Evolutionary conservation across 2,329 filamentous ascomycete species (phyloP).

Genomic region (Apiospora kogelbergensis): DNA sequence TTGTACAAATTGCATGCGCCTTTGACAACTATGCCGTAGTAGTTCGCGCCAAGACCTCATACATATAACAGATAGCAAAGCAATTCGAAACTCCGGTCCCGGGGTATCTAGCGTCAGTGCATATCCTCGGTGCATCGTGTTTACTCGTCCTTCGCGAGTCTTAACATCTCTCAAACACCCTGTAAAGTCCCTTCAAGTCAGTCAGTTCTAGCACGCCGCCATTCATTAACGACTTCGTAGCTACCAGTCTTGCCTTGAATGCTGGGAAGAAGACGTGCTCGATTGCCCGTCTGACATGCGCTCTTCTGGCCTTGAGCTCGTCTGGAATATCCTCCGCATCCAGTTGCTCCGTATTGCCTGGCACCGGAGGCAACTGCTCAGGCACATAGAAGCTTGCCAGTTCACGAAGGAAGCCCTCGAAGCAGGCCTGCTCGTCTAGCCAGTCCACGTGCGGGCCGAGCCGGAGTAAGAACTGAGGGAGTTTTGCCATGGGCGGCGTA

Average conservation of each 20-base stretch:
- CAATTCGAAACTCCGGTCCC: conserved; percentile 5
- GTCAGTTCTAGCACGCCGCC: conserved; percentile 81
- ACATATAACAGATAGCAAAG: neutral
- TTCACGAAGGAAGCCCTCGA: conserved; percentile 81
- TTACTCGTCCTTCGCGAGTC: neutral
- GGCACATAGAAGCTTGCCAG: conserved; percentile 89
- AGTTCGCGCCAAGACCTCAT: neutral
- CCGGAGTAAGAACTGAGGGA: conserved; percentile 83
- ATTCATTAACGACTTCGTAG: conserved; percentile 74
- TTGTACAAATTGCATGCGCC: neutral
- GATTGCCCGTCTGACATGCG: conserved; percentile 70
- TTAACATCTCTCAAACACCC: conserved; percentile 93
- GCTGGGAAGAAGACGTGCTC: conserved; percentile 91
- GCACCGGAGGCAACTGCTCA: conserved; percentile 66
- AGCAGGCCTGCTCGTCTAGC: conserved; percentile 81
- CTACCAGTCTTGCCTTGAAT: conserved; percentile 78
- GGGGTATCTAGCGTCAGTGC: no score
- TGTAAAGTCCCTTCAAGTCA: conserved; percentile 87
- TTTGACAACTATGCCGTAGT: neutral
- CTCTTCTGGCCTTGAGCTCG: conserved; percentile 58
- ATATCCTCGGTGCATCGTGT: neutral
- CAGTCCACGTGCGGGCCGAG: conserved; percentile 89
- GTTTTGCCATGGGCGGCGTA: conserved; percentile 78
- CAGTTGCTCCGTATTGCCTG: conserved; percentile 28
- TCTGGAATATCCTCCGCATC: conserved; percentile 44